phyloP scores from a whole-genome alignment of 148 eudicot species.

The Chenopodium album region DNA sequence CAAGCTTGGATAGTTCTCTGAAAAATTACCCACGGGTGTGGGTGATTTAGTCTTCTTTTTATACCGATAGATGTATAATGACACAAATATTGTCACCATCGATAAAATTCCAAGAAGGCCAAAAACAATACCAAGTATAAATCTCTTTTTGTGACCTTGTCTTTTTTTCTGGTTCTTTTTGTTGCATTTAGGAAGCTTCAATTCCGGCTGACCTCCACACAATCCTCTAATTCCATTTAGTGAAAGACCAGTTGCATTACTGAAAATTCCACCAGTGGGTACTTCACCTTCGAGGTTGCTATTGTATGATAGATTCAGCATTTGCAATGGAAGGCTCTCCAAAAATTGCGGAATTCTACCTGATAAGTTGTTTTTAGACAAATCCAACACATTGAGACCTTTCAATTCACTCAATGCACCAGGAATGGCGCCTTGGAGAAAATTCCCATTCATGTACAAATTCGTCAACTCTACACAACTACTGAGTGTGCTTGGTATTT shows the following conservation, averaged over 20 bases:
- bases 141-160: too few relatives aligned
- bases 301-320: constrained; percentile 31
- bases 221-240: constrained; percentile 31
- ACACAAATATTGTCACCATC: too few relatives aligned
- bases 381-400: constrained; percentile 27
- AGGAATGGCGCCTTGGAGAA: constrained; percentile 27
- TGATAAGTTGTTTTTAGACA: constrained; percentile 36
- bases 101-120: too few relatives aligned
- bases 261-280: constrained; percentile 32
- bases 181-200: constrained; percentile 27
- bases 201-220: constrained; percentile 31
- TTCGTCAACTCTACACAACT: constrained; percentile 22
- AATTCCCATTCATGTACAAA: constrained; percentile 25
- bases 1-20: too few relatives aligned
- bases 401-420: constrained; percentile 2
- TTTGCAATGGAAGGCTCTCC: background rate
- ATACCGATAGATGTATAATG: too few relatives aligned
- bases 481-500: constrained; percentile 31
- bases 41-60: too few relatives aligned
- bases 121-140: too few relatives aligned
- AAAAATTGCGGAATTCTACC: constrained; percentile 36
- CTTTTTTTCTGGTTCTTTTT: too few relatives aligned
- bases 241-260: constrained; percentile 24
- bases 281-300: constrained; percentile 35
- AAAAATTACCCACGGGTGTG: too few relatives aligned